Evolutionary conservation across 2,329 filamentous ascomycete genomes (phyloP).

Genomic region (Penicillium crustosum): DNA sequence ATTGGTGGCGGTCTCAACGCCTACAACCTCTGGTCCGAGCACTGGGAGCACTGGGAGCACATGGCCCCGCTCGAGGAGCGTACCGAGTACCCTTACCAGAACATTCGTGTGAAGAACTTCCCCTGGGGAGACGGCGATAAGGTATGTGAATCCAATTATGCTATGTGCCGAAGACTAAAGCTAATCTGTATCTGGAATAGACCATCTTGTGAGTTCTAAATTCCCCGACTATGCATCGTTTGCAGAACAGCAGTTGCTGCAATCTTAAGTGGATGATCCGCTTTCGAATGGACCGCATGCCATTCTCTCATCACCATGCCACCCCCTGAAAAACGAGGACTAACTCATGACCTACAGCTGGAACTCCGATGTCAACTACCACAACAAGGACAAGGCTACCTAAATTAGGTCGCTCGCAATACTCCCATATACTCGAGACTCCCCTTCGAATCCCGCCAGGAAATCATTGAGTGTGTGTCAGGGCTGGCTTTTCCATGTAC

Average conservation of each 20-base stretch:
- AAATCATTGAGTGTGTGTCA: conserved; percentile 7
- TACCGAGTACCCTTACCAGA: conserved; percentile 93
- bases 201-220: conserved; percentile 62
- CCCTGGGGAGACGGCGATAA: conserved; percentile 95
- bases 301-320: not conserved
- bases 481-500: conserved; percentile 30
- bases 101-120: conserved; percentile 95
- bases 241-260: not conserved
- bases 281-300: not conserved
- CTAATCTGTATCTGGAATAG: conserved; percentile 39
- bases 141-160: conserved; percentile 52
- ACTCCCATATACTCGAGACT: not conserved
- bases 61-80: conserved; percentile 85
- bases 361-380: conserved; percentile 94
- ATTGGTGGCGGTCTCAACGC: conserved; percentile 75
- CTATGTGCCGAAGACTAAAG: not conserved
- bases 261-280: not conserved
- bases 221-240: not conserved
- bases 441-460: conserved; percentile 3
- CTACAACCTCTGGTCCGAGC: conserved; percentile 87
- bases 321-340: not conserved
- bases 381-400: conserved; percentile 78
- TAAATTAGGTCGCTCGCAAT: conserved; percentile 26
- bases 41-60: conserved; percentile 95
- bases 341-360: conserved; percentile 60